These are phyloP conservation scores for Ustilago vetiveriae DNA, from an alignment of 1,284 basidiomycete species.

Conservation along the genomic window DNA sequence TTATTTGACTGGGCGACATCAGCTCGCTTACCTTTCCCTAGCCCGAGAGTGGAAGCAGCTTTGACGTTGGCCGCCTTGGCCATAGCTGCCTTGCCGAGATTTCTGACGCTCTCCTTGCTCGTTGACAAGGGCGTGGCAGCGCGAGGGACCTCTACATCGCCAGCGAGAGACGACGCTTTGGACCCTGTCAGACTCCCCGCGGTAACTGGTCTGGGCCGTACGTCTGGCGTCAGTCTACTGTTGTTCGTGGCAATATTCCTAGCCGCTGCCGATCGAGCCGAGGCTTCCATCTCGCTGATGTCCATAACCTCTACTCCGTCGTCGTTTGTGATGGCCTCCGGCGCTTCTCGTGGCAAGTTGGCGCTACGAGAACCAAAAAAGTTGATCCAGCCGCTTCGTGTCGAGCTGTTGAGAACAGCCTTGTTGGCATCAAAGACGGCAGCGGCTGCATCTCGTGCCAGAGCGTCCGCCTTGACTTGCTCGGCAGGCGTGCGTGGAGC, in stretches of 20 bases:
- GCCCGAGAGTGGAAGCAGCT: slow-evolving; percentile 24
- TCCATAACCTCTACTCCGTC: slow-evolving; percentile 62
- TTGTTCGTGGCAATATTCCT: slow-evolving; percentile 5
- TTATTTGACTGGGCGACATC: slow-evolving; percentile 7
- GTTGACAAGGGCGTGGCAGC: slow-evolving; percentile 24
- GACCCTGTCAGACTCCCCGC: slow-evolving; percentile 17
- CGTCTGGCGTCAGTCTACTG: slow-evolving; percentile 16
- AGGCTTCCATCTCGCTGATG: slow-evolving; percentile 37
- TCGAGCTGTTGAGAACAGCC: slow-evolving; percentile 55
- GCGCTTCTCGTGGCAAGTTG: slow-evolving; percentile 18
- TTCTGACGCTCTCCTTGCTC: slow-evolving; percentile 38
- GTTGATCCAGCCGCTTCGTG: slow-evolving; percentile 53
- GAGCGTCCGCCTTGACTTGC: slow-evolving; percentile 61
- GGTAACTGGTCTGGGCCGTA: slow-evolving; percentile 9
- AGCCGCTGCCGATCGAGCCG: slow-evolving; percentile 5
- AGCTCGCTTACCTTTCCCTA: slow-evolving; percentile 29
- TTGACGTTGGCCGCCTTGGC: slow-evolving; percentile 42
- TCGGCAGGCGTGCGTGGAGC: slow-evolving; percentile 54
- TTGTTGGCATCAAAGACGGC: slow-evolving; percentile 36
- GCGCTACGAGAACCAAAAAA: slow-evolving; percentile 56
- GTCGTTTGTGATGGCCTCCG: slow-evolving; percentile 24
- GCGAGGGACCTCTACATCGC: slow-evolving; percentile 10
- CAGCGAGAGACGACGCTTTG: slow-evolving; percentile 28
- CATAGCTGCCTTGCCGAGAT: slow-evolving; percentile 30
- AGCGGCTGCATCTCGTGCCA: slow-evolving; percentile 39